These are phyloP conservation scores for Neotropicomus parvogracilis DNA, from an alignment of 1,284 basidiomycete species.

Conservation along the genomic window DNA sequence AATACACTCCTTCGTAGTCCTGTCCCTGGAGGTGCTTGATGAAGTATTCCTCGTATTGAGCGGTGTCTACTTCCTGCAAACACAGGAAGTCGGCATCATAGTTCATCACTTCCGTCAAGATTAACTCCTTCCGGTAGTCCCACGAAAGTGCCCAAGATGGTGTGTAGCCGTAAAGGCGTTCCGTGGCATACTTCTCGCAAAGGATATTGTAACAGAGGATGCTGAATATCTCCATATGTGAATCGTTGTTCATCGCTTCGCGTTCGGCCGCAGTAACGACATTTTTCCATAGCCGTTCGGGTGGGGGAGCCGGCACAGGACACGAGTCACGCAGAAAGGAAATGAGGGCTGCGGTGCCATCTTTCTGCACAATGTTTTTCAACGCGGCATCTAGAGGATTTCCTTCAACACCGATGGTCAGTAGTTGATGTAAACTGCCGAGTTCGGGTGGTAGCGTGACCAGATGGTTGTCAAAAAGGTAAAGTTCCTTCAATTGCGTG, in stretches of 20 bases:
- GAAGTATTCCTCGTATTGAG: constrained; percentile 95
- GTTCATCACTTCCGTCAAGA: constrained; percentile 82
- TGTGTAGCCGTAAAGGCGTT: constrained; percentile 93
- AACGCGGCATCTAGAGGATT: constrained; percentile 85
- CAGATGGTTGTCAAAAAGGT: constrained; percentile 94
- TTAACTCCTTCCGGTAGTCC: constrained; percentile 91
- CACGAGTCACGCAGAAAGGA: constrained; percentile 86
- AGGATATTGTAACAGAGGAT: constrained; percentile 94
- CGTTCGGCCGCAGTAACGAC: constrained; percentile 71
- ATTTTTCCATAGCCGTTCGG: constrained; percentile 79
- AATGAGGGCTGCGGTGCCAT: constrained; percentile 87
- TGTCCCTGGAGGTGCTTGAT: constrained; percentile 69
- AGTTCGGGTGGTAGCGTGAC: constrained; percentile 83
- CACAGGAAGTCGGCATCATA: constrained; percentile 91
- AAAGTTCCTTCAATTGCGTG: constrained; percentile 86
- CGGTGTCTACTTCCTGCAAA: constrained; percentile 91
- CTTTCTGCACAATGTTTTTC: constrained; percentile 85
- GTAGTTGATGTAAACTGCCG: constrained; percentile 89
- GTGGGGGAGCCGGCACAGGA: constrained; percentile 79
- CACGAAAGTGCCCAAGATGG: constrained; percentile 94
- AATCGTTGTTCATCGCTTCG: constrained; percentile 52
- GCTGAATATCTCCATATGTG: constrained; percentile 70
- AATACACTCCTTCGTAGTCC: constrained; percentile 91
- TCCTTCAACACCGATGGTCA: constrained; percentile 92
- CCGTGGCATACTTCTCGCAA: constrained; percentile 88